Evolutionary conservation across 1,284 basidiomycete species (phyloP), one percentile per base, ranked within the genome.

Genomic region (Agaricales sp.): DNA sequence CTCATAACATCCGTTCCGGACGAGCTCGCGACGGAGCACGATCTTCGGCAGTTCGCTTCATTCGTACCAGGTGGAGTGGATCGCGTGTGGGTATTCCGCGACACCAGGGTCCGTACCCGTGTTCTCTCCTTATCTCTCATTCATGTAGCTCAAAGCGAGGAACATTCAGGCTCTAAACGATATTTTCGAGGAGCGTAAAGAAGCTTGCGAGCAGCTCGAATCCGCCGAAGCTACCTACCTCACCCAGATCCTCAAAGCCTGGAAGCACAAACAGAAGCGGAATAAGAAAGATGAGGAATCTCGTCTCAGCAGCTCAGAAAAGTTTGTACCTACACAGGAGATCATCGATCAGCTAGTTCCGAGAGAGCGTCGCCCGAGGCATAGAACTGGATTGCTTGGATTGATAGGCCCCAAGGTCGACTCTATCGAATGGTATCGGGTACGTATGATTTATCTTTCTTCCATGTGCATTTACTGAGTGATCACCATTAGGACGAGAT

Each of bases 11-110:
- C 79, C 45, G 76, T 91, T 8, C 85, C 86, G 1, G 71, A 77
- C 14, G 71, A 77, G 46, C 70, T 82, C 49, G 70, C 77, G 30
- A 74, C 75, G 51, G 79, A 86, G 59, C 66, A 68, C 16, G 76
- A 78, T 54, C 68, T 91, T 30, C 70, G 71, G 22, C 70, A 74
- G 48, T 77, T 87, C 47, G 83, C 82, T 50, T 73, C 73, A 38
- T 80, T 84, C 57, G 71, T 90, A 1, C 87, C 87, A 3, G 87
- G 87, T 13, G 87, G 87, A 0, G 75, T 87, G n/a, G 78, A 82
- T 61, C 70, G 75, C 45, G 75, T 91, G 41, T 91, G 87, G 88
- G 66, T 91, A 49, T 82, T 80, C 57, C 69, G 80, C 56, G 78
- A 70, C 55, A 77, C 68, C 14, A 62, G 56, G 43, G 54, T 73